Conservation (phyloP, 352 stramenopile genomes). For the Albugo candida region DNA sequence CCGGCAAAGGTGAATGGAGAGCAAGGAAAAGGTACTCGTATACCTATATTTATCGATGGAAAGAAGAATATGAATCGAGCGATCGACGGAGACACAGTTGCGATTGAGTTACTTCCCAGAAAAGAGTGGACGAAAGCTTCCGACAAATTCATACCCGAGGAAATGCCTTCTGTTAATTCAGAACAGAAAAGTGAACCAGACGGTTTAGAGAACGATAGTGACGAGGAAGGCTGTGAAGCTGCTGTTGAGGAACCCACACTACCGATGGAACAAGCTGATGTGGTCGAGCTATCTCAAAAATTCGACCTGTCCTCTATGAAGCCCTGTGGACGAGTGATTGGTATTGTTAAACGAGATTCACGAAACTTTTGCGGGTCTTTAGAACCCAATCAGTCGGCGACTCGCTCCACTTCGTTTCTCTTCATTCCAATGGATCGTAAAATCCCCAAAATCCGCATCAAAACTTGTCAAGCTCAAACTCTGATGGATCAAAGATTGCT, state of each 20-base stretch:
- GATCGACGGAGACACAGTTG: slow-evolving; percentile 96
- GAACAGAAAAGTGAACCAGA: slow-evolving; percentile 24
- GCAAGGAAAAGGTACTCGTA: slow-evolving; percentile 21
- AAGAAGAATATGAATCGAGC: slow-evolving; percentile 89
- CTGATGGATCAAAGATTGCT: slow-evolving; percentile 89
- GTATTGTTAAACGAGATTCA: slow-evolving; percentile 87
- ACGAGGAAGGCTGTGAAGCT: slow-evolving; percentile 12
- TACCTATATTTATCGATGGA: slow-evolving; percentile 51
- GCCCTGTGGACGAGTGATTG: slow-evolving; percentile 69
- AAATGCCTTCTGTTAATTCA: slow-evolving; percentile 18
- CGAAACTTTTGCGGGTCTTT: slow-evolving; percentile 88
- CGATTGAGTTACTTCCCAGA: slow-evolving; percentile 84
- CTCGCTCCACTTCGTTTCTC: slow-evolving; percentile 35
- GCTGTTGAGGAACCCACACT: slow-evolving; percentile 43
- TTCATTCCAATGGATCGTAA: slow-evolving; percentile 78
- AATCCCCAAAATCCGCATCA: slow-evolving; percentile 88
- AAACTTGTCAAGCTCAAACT: slow-evolving; percentile 79
- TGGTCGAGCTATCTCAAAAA: slow-evolving; percentile 29
- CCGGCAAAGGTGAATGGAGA: slow-evolving; percentile 14
- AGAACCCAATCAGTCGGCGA: slow-evolving; percentile 35
- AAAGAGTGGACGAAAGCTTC: slow-evolving; percentile 56
- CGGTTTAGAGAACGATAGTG: slow-evolving; percentile 15
- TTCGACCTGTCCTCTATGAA: slow-evolving; percentile 19
- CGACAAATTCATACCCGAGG: slow-evolving; percentile 20
- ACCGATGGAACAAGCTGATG: slow-evolving; percentile 28